phyloP scores from a whole-genome alignment of 2,329 filamentous ascomycete genomes.

The Sporothrix euskadiensis region DNA sequence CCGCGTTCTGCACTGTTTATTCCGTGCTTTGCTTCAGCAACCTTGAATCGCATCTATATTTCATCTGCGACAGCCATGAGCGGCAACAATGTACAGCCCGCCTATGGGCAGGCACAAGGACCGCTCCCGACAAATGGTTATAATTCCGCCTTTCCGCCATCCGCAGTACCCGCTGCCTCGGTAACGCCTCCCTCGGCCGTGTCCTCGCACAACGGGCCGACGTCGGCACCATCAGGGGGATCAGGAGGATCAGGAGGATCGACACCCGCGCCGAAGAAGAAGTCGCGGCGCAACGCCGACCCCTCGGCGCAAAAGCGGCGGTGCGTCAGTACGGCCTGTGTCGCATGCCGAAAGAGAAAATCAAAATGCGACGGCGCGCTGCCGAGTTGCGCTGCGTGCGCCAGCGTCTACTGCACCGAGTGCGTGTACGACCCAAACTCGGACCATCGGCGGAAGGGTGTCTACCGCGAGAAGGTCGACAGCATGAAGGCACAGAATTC shows the following conservation, averaged over 20 bases:
- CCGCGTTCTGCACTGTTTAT: neutral
- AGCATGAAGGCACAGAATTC: constrained; percentile 82
- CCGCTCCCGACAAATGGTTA: neutral
- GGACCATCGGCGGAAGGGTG: constrained; percentile 92
- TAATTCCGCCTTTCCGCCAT: neutral
- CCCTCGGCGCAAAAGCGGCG: constrained; percentile 62
- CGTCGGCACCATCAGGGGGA: neutral
- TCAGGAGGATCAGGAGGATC: neutral
- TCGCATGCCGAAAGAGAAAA: constrained; percentile 76
- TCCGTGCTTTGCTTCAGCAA: neutral
- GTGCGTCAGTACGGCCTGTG: constrained; percentile 82
- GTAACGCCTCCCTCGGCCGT: neutral
- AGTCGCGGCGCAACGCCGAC: constrained; percentile 52
- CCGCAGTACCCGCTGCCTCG: neutral
- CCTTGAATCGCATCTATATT: neutral
- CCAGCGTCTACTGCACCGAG: constrained; percentile 85
- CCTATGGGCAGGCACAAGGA: neutral
- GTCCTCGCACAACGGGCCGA: neutral
- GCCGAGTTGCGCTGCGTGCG: constrained; percentile 92
- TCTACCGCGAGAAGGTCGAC: constrained; percentile 92
- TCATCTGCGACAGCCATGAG: neutral
- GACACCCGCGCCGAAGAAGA: constrained; percentile 43
- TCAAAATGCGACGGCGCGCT: constrained; percentile 90
- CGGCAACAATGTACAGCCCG: neutral
- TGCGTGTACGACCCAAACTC: constrained; percentile 96